Conservation (phyloP, 139 green algal species). For the Eudorina sp. region DNA sequence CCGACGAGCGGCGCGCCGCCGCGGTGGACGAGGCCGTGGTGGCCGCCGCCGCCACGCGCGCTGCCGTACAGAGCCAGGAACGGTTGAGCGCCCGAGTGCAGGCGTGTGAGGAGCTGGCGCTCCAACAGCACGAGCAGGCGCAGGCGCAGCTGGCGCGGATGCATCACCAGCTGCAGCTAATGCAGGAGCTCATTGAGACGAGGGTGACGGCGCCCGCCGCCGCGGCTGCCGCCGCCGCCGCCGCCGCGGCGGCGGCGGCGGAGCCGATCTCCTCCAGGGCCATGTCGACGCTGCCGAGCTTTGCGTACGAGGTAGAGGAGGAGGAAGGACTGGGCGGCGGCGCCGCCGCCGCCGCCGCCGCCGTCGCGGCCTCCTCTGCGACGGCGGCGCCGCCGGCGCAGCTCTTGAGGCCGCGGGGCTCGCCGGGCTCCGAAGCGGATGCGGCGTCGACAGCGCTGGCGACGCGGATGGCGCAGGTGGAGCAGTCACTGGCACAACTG, state of each 20-base stretch:
- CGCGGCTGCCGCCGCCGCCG: neutral
- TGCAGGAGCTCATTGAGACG: neutral
- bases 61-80: neutral
- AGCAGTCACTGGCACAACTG: neutral
- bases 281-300: too few species aligned
- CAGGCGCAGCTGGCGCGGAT: neutral
- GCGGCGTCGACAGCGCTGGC: too few species aligned
- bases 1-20: too few species aligned
- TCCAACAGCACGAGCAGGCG: neutral
- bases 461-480: neutral
- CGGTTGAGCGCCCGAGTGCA: neutral
- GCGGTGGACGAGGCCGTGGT: neutral
- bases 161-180: neutral
- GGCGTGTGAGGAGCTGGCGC: neutral
- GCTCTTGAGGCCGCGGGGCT: too few species aligned
- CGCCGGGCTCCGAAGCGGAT: too few species aligned
- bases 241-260: neutral
- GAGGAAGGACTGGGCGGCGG: too few species aligned
- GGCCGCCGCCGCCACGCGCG: neutral
- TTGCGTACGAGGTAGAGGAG: too few species aligned
- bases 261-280: too few species aligned
- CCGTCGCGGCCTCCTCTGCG: too few species aligned
- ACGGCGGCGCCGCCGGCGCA: too few species aligned
- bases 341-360: too few species aligned
- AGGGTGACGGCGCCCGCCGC: neutral